phyloP scores from a whole-genome alignment of 192 early-diverging fungal species.

The Chytriomyces sp. region DNA sequence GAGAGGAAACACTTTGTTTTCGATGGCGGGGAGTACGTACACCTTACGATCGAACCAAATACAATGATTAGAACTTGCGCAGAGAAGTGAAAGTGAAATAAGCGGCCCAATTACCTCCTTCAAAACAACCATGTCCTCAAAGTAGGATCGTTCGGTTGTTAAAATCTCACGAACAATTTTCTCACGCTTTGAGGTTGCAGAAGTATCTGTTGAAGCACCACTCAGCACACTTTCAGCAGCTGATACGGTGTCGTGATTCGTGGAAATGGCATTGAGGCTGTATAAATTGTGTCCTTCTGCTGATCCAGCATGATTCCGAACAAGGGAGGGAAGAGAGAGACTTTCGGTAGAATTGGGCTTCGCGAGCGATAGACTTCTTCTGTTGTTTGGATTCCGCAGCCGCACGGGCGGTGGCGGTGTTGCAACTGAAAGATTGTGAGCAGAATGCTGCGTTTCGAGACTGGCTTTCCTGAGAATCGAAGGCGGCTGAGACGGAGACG shows the following conservation, averaged over 20 bases:
- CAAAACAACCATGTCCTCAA: constrained; percentile 77
- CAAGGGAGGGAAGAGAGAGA: background rate
- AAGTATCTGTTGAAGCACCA: background rate
- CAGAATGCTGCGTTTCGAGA: background rate
- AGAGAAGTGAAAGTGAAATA: background rate
- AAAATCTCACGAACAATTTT: constrained; percentile 78
- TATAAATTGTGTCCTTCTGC: background rate
- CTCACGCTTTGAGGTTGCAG: constrained; percentile 58
- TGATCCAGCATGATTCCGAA: background rate
- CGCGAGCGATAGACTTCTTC: background rate
- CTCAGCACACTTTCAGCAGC: background rate
- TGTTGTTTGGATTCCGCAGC: constrained; percentile 5
- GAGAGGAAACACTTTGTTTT: constrained; percentile 51
- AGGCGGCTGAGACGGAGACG: background rate
- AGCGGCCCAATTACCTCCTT: constrained; percentile 53
- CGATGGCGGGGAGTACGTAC: constrained; percentile 61
- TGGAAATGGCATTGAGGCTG: background rate
- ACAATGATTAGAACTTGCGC: constrained; percentile 12
- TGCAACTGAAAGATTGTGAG: background rate
- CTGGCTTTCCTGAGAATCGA: background rate
- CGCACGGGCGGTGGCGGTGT: background rate
- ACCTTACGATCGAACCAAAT: constrained; percentile 33
- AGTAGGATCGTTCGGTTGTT: constrained; percentile 74
- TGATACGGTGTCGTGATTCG: background rate
- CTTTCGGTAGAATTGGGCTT: background rate